phyloP scores from a whole-genome alignment of 371 early-diverging fungal genomes.

The Saksenaea vasiformis region DNA sequence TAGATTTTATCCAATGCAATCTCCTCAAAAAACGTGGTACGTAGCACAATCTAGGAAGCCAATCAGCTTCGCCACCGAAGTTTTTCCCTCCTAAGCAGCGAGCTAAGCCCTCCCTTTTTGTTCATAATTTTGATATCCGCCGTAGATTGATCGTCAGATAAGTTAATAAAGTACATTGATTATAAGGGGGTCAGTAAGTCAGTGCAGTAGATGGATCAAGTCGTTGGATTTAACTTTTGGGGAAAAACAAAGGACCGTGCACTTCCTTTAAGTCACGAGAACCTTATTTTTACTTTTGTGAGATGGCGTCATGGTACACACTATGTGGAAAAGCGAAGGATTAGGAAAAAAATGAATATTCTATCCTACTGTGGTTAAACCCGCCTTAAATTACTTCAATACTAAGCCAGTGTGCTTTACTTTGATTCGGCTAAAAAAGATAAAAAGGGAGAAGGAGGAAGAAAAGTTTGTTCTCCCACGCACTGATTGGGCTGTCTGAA shows the following conservation, averaged over 20 bases:
- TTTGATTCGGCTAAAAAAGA: background rate
- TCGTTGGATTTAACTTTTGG: background rate
- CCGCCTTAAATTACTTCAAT: too few species aligned
- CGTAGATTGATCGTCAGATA: background rate
- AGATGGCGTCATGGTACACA: background rate
- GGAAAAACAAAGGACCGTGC: conserved; percentile 2
- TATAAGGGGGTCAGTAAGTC: background rate
- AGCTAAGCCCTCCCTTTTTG: background rate
- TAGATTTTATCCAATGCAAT: background rate
- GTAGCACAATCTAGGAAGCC: background rate
- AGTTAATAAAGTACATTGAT: background rate
- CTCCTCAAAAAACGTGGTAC: conserved; percentile 5
- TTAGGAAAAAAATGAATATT: background rate
- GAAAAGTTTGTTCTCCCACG: background rate
- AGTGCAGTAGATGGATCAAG: background rate
- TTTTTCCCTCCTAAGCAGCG: background rate
- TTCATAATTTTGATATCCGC: background rate
- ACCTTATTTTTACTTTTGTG: background rate
- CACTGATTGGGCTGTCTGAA: background rate
- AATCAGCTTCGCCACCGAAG: background rate
- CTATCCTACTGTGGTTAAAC: too few species aligned
- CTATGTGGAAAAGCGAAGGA: background rate
- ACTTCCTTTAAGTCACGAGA: background rate
- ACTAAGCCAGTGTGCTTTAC: background rate
- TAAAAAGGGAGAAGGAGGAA: background rate